These are phyloP conservation scores for Nyssa sinensis DNA, from an alignment of 148 eudicot species.

Conservation along the genomic window DNA sequence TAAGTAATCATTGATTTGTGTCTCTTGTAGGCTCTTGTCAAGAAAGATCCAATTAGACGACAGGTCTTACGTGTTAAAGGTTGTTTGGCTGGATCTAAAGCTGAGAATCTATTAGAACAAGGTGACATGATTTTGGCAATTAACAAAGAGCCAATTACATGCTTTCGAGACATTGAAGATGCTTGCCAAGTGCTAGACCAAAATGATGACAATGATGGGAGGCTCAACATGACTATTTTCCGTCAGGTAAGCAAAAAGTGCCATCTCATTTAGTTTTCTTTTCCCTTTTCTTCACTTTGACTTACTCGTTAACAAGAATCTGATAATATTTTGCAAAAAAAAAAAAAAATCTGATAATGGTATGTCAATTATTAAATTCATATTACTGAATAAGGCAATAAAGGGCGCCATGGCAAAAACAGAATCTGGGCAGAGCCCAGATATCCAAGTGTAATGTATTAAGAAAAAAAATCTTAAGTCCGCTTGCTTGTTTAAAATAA, in stretches of 20 bases:
- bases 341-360: no score
- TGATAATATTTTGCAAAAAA: no score
- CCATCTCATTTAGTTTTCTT: background rate
- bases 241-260: conserved; percentile 59
- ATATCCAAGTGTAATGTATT: no score
- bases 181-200: conserved; percentile 79
- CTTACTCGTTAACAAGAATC: background rate
- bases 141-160: conserved; percentile 75
- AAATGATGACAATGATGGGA: conserved; percentile 50
- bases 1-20: conserved; percentile 2
- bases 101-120: conserved; percentile 79
- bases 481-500: background rate
- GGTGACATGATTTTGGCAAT: conserved; percentile 96
- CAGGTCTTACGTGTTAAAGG: conserved; percentile 96
- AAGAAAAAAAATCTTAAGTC: no score
- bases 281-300: background rate
- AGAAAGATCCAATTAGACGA: conserved; percentile 85
- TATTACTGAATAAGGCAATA: no score
- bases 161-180: conserved; percentile 83
- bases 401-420: no score
- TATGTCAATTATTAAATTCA: no score
- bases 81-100: conserved; percentile 95
- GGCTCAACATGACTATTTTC: conserved; percentile 70
- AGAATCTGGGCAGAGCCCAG: no score
- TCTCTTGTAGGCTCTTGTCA: conserved; percentile 69